Evolutionary conservation across 805 yeast species (phyloP).

Genomic region (Monosporozyma aquatica): DNA sequence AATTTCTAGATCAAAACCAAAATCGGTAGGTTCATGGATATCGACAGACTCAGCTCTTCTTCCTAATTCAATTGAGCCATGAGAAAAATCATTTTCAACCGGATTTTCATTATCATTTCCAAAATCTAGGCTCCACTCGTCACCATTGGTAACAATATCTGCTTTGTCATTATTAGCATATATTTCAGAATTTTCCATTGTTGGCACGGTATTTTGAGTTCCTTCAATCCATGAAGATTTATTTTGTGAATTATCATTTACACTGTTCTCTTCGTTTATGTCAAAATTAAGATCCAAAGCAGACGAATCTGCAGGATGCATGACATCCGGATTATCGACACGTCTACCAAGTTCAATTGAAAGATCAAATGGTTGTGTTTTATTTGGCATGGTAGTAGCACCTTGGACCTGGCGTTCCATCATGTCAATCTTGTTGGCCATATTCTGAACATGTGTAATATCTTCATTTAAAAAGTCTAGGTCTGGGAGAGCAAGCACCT

Average conservation of each 20-base stretch:
- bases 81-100: slow-evolving; percentile 28
- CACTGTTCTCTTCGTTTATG: slow-evolving; percentile 9
- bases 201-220: slow-evolving; percentile 11
- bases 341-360: slow-evolving; percentile 28
- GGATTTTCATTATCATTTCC: slow-evolving; percentile 9
- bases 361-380: slow-evolving; percentile 18
- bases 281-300: slow-evolving; percentile 31
- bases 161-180: background rate
- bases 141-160: slow-evolving; percentile 18
- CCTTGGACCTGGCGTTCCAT: slow-evolving; percentile 27
- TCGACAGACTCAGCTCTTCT: slow-evolving; percentile 36
- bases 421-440: slow-evolving; percentile 14
- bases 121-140: slow-evolving; percentile 26
- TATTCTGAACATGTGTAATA: slow-evolving; percentile 9
- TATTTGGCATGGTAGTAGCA: slow-evolving; percentile 15
- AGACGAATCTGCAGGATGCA: slow-evolving; percentile 17
- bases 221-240: slow-evolving; percentile 20
- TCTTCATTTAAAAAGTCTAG: slow-evolving; percentile 28
- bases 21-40: slow-evolving; percentile 31
- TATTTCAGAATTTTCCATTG: slow-evolving; percentile 2
- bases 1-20: slow-evolving; percentile 46
- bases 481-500: slow-evolving; percentile 60
- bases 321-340: slow-evolving; percentile 17
- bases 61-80: slow-evolving; percentile 59
- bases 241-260: slow-evolving; percentile 8